Evolutionary conservation across 805 yeast species (phyloP), one percentile per base, ranked within the genome.

Genomic region (Candida insectorum): DNA sequence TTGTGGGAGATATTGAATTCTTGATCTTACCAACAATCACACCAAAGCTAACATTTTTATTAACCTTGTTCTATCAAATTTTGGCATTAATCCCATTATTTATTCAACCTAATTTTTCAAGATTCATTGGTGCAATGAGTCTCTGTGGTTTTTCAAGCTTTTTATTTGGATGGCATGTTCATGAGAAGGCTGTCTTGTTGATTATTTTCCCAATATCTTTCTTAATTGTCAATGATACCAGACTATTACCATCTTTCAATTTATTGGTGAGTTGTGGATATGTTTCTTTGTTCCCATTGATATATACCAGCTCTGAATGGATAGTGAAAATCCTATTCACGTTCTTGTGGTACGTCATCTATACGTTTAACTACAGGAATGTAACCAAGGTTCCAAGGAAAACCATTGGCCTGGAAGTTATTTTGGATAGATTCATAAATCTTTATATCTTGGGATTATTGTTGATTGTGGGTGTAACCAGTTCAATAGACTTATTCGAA

Each of bases 101-200:
- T 34, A 45, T 81, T 20, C 77, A 76, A 36, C 96, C 96, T 4
- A 78, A 79, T 2, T 85, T 73, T 54, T 78, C 77, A 43, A 70
- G 94, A 44, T 93, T 93, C 47, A 56, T 89, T 12, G 96, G 95
- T 0, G 76, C 89, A 1, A 60, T 93, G 47, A 82, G 96, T 0
- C 69, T 91, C 30, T 91, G 97, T 60, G 97, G 94, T 4, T 86
- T 77, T 60, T 80, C 96, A 0, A 84, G 96, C 2, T 93, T 85
- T 52, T 61, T 93, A 30, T 93, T 93, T 60, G 98, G 99, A 4
- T 93, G 97, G 97, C 97, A 93, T 52, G 98, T 93, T 16, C 98
- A 93, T 62, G 98, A 93, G 59, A 93, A 93, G 70, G 97, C 97
- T 0, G 77, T 93, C n/a, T 71, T 93, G 69, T 57, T 89, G 14